Evolutionary conservation across 1,139 yeast species (phyloP).

Genomic region (Suhomyces panamericanus): DNA sequence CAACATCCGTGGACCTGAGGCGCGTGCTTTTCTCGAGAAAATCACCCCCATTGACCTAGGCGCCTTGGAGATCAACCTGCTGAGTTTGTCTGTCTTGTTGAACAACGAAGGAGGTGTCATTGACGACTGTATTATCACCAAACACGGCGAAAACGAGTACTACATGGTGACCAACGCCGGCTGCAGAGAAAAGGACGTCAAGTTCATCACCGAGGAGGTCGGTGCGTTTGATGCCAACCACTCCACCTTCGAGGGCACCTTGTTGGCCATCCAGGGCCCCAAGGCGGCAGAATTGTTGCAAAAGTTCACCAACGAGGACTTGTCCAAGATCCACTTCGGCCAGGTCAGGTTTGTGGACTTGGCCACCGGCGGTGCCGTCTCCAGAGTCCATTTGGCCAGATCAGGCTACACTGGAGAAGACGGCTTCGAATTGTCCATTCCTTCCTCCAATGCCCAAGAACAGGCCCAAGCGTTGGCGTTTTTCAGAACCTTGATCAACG

Average conservation of each 20-base stretch:
- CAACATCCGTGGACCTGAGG: constrained; percentile 64
- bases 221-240: constrained; percentile 52
- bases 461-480: constrained; percentile 53
- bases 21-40: constrained; percentile 69
- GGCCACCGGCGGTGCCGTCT: constrained; percentile 18
- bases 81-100: constrained; percentile 77
- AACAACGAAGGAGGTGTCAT: constrained; percentile 78
- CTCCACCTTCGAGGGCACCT: constrained; percentile 67
- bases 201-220: constrained; percentile 59
- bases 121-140: constrained; percentile 91
- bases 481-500: constrained; percentile 59
- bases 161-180: constrained; percentile 98
- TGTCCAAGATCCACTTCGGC: constrained; percentile 72
- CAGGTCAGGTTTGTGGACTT: constrained; percentile 59
- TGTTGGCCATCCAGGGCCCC: constrained; percentile 94
- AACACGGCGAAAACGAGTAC: constrained; percentile 71
- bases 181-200: constrained; percentile 77
- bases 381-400: constrained; percentile 71
- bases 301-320: constrained; percentile 58
- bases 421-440: constrained; percentile 90
- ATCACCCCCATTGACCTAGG: constrained; percentile 84
- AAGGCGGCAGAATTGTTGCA: constrained; percentile 66
- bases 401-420: constrained; percentile 99
- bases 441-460: constrained; percentile 49
- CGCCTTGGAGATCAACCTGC: constrained; percentile 53